Conservation (phyloP, 2,329 filamentous ascomycete species). For the Neoascochyta sp. region DNA sequence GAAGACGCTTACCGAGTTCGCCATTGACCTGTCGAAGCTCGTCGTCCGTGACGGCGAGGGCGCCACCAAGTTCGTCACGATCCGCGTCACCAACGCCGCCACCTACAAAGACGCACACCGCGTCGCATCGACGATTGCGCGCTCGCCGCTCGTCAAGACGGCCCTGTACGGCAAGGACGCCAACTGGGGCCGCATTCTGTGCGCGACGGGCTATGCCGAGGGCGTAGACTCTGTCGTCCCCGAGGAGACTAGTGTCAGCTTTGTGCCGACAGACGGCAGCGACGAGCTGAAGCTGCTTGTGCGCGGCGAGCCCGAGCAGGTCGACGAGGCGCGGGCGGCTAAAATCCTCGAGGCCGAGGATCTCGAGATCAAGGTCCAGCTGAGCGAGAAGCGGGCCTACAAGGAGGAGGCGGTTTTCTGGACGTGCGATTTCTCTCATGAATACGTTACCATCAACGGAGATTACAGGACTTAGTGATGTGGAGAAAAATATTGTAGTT, state of each 20-base stretch:
- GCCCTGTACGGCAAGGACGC: constrained; percentile 95
- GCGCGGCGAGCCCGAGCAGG: constrained; percentile 72
- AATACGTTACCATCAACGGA: constrained; percentile 70
- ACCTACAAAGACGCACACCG: constrained; percentile 68
- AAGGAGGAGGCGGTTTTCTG: constrained; percentile 69
- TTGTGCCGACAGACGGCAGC: constrained; percentile 73
- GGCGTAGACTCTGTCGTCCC: constrained; percentile 64
- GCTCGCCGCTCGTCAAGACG: constrained; percentile 92
- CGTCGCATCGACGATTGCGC: constrained; percentile 83
- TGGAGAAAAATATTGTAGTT: no score
- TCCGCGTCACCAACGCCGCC: constrained; percentile 72
- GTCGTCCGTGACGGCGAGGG: constrained; percentile 96
- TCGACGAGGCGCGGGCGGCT: constrained; percentile 72
- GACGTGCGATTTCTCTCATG: constrained; percentile 84
- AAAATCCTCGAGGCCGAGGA: constrained; percentile 74
- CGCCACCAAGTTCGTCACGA: constrained; percentile 95
- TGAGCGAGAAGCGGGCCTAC: constrained; percentile 58
- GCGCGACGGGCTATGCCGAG: constrained; percentile 79
- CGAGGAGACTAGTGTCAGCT: constrained; percentile 71
- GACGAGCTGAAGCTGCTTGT: constrained; percentile 72
- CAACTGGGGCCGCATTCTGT: constrained; percentile 97
- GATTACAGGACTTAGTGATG: constrained; percentile 60
- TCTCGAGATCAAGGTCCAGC: constrained; percentile 69
- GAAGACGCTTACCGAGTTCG: constrained; percentile 69
- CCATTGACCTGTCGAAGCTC: constrained; percentile 81